Evolutionary conservation across 768 basidiomycete species (phyloP), one percentile per base, ranked within the genome.

Genomic region (Suillus tomentosus): DNA sequence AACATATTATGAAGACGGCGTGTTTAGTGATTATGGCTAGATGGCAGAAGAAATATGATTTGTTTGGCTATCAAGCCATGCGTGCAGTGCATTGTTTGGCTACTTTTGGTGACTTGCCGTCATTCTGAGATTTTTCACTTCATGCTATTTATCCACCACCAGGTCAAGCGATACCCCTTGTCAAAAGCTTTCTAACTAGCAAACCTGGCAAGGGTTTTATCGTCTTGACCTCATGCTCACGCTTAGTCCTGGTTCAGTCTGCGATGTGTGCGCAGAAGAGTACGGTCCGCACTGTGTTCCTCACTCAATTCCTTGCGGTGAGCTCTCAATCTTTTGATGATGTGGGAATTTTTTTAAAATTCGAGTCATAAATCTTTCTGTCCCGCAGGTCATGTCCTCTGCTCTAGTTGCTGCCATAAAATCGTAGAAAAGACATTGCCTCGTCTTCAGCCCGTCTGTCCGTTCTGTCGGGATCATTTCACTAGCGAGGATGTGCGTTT

Each of bases 191-290:
- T 78, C 68, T 69, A 72, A 72, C 71, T 70, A 75, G 72, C 76
- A 73, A 74, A 76, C 76, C 71, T 76, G 74, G 70, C 74, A 74
- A 76, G 76, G 76, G 76, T 74, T 70, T 75, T 67, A 72, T 72
- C 73, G 77, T 72, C 75, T 77, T 76, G 75, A 74, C 73, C 71
- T 73, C 74, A 93, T 93, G 91, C 86, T 93, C 80, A 89, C 91
- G 76, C 89, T 93, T 73, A 84, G 80, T 80, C 85, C 89, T 77
- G 89, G 89, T 78, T 92, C 89, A 76, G 83, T 87, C 76, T 93
- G 91, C 87, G 91, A 93, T 83, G 91, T 93, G 73, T 93, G 91
- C 82, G 91, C 91, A 72, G 91, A 92, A 79, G 90, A 92, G 81
- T 93, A 85, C 78, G 88, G 88, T 73, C 80, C 85, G 64, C 87